These are phyloP conservation scores for Inonotus hispidus DNA, from an alignment of 1,284 basidiomycete genomes.

Conservation along the genomic window DNA sequence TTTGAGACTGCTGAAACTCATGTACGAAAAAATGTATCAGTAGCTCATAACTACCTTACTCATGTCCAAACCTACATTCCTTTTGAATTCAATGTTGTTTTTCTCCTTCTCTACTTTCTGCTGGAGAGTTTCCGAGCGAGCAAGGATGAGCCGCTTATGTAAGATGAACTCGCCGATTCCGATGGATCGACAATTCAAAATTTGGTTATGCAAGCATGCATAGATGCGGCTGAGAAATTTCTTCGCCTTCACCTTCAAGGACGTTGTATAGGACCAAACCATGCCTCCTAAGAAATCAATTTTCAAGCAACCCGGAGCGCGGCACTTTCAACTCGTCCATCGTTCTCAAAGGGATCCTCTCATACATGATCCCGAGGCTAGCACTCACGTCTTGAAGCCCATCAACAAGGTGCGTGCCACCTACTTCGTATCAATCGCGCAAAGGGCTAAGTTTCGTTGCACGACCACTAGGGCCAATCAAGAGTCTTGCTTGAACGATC, in stretches of 20 bases:
- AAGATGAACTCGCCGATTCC: too few relatives aligned
- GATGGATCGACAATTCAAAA: too few relatives aligned
- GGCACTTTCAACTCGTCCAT: conserved; percentile 97
- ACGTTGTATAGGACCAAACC: neutral
- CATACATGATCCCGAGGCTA: conserved; percentile 89
- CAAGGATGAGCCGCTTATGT: too few relatives aligned
- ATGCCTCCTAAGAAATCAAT: conserved; percentile 57
- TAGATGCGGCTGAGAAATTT: neutral
- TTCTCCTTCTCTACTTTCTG: too few relatives aligned
- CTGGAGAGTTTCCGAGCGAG: too few relatives aligned
- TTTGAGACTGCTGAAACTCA: neutral
- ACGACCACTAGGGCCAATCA: conserved; percentile 58
- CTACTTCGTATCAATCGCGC: neutral
- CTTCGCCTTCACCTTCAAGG: neutral
- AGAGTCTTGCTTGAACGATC: conserved; percentile 65
- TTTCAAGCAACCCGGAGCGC: conserved; percentile 83
- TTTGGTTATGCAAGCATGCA: neutral
- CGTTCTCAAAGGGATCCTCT: conserved; percentile 94
- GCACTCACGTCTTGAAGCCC: conserved; percentile 82
- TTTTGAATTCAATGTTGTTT: neutral
- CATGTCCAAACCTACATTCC: neutral
- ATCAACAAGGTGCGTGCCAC: conserved; percentile 58
- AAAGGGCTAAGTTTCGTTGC: neutral
- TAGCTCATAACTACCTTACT: neutral
- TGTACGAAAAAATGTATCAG: neutral